Evolutionary conservation across 106 monocot species (phyloP).

Genomic region (Cymbidium sinense): DNA sequence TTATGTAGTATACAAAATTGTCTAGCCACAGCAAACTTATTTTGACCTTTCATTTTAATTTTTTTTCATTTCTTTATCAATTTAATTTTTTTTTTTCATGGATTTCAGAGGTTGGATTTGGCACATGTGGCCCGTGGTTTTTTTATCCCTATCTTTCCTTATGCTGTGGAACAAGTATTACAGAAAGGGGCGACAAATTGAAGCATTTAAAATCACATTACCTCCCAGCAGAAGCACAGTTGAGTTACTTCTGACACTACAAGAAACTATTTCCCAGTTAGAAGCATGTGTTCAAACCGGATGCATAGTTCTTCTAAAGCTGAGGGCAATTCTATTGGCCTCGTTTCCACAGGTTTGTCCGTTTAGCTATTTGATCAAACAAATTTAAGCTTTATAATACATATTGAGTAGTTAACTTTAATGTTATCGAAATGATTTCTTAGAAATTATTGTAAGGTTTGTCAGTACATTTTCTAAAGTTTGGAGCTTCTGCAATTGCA

Average conservation of each 20-base stretch:
- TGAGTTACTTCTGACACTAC: slow-evolving; percentile 71
- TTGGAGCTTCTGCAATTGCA: too few relatives aligned
- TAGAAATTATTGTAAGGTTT: neutral
- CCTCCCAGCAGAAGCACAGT: slow-evolving; percentile 68
- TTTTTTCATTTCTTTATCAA: too few relatives aligned
- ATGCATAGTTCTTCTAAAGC: slow-evolving; percentile 81
- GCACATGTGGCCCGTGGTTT: slow-evolving; percentile 43
- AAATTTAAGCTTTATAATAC: neutral
- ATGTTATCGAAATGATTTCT: neutral
- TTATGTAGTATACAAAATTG: neutral
- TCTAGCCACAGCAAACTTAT: neutral
- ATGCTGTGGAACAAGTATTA: slow-evolving; percentile 76
- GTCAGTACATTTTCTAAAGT: too few relatives aligned
- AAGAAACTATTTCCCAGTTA: slow-evolving; percentile 72
- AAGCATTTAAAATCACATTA: slow-evolving; percentile 49
- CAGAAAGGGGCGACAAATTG: slow-evolving; percentile 42
- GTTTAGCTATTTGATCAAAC: neutral
- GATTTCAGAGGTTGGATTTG: slow-evolving; percentile 77
- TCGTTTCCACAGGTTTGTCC: slow-evolving; percentile 71
- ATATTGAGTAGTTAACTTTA: neutral
- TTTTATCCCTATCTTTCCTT: slow-evolving; percentile 28
- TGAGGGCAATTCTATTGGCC: slow-evolving; percentile 74
- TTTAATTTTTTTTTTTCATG: neutral
- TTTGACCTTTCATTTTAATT: neutral
- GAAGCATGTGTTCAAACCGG: slow-evolving; percentile 62